phyloP scores from a whole-genome alignment of 2,329 filamentous ascomycete genomes.

The Graphilbum ipis-grandicollis region DNA sequence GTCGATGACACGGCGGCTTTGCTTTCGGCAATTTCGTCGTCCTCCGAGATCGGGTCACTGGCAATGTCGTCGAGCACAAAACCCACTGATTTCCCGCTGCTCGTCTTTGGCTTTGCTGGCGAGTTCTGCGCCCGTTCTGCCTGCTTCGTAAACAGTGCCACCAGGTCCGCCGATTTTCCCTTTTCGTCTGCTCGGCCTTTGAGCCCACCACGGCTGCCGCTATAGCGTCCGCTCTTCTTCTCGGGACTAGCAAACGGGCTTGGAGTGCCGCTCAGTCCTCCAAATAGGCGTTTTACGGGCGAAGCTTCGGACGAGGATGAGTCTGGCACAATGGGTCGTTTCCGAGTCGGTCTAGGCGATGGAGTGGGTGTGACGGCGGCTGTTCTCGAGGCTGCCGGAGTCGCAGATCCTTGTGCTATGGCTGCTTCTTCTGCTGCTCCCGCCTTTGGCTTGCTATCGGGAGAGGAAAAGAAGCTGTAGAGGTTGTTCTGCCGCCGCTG shows the following conservation, averaged over 20 bases:
- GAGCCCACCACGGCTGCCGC: not conserved
- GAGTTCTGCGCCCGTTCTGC: constrained; percentile 27
- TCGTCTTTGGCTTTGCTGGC: constrained; percentile 7
- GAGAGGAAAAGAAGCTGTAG: constrained; percentile 35
- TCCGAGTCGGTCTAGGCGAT: constrained; percentile 7
- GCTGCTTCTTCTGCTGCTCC: constrained; percentile 15
- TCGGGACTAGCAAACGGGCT: constrained; percentile 28
- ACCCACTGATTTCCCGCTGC: constrained; percentile 6
- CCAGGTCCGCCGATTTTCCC: constrained; percentile 36
- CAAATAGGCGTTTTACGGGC: too few relatives aligned
- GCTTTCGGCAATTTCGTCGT: constrained; percentile 36
- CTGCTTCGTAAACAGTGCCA: constrained; percentile 44
- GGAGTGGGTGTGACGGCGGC: too few relatives aligned
- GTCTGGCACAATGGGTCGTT: constrained; percentile 7
- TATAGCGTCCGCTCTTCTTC: too few relatives aligned
- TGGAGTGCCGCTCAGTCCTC: constrained; percentile 12
- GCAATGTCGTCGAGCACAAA: constrained; percentile 27
- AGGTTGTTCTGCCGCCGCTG: constrained; percentile 26
- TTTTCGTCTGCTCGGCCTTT: constrained; percentile 25
- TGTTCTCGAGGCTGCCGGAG: not conserved
- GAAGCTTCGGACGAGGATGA: constrained; percentile 8
- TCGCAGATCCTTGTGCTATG: not conserved
- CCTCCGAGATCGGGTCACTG: constrained; percentile 42
- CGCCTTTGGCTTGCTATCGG: constrained; percentile 20
- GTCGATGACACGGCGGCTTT: constrained; percentile 29